Percentiles rank a stretch among this genome's conserved stretches.
phyloP scores from a whole-genome alignment of 2,329 filamentous ascomycete genomes.

The Xylaria sp. region DNA sequence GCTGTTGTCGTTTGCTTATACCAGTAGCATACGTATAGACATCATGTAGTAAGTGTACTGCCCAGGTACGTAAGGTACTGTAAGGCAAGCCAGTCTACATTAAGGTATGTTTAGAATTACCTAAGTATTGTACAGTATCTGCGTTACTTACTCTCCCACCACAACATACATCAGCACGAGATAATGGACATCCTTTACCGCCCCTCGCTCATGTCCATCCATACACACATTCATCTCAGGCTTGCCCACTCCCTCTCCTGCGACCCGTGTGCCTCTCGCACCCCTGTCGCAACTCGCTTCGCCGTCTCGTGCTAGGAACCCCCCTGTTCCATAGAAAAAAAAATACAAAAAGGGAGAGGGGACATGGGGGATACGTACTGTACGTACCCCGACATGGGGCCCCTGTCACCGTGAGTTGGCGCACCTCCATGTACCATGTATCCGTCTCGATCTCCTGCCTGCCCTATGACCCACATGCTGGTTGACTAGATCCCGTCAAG shows the following conservation, averaged over 20 bases:
- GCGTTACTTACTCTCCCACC: background rate
- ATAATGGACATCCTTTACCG: conserved; percentile 31
- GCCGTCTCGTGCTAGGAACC: conserved; percentile 24
- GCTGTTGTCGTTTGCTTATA: conserved; percentile 4
- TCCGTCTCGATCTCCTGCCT: conserved; percentile 40
- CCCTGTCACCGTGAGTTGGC: conserved; percentile 37
- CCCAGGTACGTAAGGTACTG: background rate
- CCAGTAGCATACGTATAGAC: background rate
- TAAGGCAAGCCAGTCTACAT: background rate
- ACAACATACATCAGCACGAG: background rate
- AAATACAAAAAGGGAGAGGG: conserved; percentile 23
- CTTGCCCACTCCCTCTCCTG: conserved; percentile 34
- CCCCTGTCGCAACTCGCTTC: conserved; percentile 33
- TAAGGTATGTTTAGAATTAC: background rate
- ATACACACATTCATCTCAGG: conserved; percentile 24
- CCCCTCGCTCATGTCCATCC: conserved; percentile 24
- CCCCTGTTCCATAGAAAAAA: conserved; percentile 15
- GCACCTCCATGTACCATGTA: conserved; percentile 29
- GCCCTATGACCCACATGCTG: conserved; percentile 36
- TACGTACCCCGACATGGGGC: conserved; percentile 28
- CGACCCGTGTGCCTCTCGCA: conserved; percentile 23
- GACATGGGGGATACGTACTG: conserved; percentile 29
- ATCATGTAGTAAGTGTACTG: too few relatives aligned
- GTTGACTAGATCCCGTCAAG: conserved; percentile 37
- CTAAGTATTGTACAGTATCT: conserved; percentile 5